phyloP scores from a whole-genome alignment of 176 grass and related monocot genomes.

The Urochloa ruziziensis region DNA sequence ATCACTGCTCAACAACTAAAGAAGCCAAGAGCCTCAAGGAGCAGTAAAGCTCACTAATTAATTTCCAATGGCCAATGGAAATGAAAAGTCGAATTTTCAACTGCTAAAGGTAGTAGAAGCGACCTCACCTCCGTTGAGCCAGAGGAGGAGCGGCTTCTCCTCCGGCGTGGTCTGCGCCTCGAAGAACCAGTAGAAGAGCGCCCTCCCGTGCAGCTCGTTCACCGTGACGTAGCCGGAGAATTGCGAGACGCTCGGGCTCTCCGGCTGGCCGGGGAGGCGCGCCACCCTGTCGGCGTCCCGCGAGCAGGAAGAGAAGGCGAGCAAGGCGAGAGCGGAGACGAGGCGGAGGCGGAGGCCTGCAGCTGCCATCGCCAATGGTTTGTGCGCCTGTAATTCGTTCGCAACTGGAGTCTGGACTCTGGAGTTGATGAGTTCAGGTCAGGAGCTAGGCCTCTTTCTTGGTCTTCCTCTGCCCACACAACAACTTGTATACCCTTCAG shows the following conservation, averaged over 20 bases:
- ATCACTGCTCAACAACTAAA: neutral
- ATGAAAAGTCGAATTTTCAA: neutral
- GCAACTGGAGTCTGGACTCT: neutral
- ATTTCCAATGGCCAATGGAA: neutral
- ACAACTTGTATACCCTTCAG: neutral
- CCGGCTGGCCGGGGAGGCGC: constrained; percentile 48
- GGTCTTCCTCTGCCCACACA: neutral
- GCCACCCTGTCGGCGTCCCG: constrained; percentile 48
- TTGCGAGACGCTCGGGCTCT: constrained; percentile 45
- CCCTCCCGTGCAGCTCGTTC: constrained; percentile 51
- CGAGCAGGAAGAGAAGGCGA: neutral
- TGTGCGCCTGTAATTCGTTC: neutral
- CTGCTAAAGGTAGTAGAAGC: neutral
- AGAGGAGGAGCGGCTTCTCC: constrained; percentile 71
- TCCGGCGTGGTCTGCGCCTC: constrained; percentile 58
- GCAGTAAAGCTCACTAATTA: neutral
- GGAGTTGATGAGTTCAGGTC: neutral
- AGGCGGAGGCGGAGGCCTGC: neutral
- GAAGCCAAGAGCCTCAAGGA: neutral
- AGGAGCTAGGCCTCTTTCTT: neutral
- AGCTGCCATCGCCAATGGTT: neutral
- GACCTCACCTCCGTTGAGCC: constrained; percentile 83
- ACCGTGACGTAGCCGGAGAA: constrained; percentile 55
- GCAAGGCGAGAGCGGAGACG: neutral
- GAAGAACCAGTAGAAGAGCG: constrained; percentile 84